Conservation (phyloP, 352 stramenopile genomes). For the Phytophthora litchii region DNA sequence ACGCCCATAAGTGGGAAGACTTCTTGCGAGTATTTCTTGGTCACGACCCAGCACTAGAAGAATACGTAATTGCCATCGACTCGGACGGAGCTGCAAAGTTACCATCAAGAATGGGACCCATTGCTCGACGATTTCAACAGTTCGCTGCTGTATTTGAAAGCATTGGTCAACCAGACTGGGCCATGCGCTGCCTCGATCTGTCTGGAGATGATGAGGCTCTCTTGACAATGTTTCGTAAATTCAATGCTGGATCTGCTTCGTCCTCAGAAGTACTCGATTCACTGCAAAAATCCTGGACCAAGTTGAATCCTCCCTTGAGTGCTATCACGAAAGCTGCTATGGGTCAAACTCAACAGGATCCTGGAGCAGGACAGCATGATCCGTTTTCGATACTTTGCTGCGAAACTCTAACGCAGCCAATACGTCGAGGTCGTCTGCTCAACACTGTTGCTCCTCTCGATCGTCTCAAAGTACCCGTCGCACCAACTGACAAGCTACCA, state of each 20-base stretch:
- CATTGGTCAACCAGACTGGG: constrained; percentile 60
- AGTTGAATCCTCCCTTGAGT: constrained; percentile 60
- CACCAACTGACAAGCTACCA: constrained; percentile 14
- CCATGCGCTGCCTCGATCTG: constrained; percentile 68
- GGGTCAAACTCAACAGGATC: background rate
- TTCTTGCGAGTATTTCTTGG: constrained; percentile 55
- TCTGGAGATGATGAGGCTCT: constrained; percentile 74
- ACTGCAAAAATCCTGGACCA: constrained; percentile 60
- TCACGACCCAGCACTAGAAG: constrained; percentile 61
- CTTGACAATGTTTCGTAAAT: constrained; percentile 48
- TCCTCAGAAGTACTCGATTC: constrained; percentile 37
- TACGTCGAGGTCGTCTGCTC: constrained; percentile 73
- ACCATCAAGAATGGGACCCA: constrained; percentile 52
- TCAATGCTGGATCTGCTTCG: constrained; percentile 13
- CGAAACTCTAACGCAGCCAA: constrained; percentile 57
- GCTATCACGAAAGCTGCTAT: constrained; percentile 43
- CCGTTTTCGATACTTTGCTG: constrained; percentile 72
- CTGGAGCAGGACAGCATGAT: constrained; percentile 42
- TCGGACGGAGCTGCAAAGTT: constrained; percentile 57
- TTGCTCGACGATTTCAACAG: constrained; percentile 44
- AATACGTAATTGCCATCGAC: constrained; percentile 68
- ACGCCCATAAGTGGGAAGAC: constrained; percentile 61
- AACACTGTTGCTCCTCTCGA: constrained; percentile 53
- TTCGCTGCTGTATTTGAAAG: constrained; percentile 53
- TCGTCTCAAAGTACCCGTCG: constrained; percentile 37